These are phyloP conservation scores for Fusarium sp. DNA, from an alignment of 2,329 filamentous ascomycete genomes.

Conservation along the genomic window DNA sequence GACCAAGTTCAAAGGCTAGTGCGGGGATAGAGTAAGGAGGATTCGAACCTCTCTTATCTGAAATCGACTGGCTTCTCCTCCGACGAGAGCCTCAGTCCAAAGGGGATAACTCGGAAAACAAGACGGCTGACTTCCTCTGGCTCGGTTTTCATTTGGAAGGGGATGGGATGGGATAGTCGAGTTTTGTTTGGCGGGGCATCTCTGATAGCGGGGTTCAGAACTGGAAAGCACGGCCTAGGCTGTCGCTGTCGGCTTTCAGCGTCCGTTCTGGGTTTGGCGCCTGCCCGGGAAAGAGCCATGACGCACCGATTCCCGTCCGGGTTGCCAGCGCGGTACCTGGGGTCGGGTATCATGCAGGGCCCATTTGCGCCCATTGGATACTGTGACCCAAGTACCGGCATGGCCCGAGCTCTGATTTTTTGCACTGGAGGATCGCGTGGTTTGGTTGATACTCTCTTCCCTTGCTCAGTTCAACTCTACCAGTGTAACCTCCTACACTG, in stretches of 20 bases:
- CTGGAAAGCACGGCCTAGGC: not conserved
- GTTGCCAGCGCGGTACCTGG: slow-evolving; percentile 31
- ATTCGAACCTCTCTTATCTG: slow-evolving; percentile 16
- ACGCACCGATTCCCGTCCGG: slow-evolving; percentile 24
- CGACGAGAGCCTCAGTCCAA: slow-evolving; percentile 8
- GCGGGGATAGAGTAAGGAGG: slow-evolving; percentile 7
- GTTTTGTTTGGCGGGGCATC: slow-evolving; percentile 47
- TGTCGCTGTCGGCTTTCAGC: slow-evolving; percentile 3
- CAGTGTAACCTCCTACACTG: slow-evolving; percentile 1
- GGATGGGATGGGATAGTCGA: slow-evolving; percentile 32
- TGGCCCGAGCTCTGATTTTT: slow-evolving; percentile 42
- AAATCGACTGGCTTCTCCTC: slow-evolving; percentile 4
- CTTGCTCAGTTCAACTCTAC: not conserved
- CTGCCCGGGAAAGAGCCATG: slow-evolving; percentile 29
- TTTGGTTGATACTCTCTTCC: not conserved
- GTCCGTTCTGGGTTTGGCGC: slow-evolving; percentile 36
- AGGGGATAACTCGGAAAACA: slow-evolving; percentile 37
- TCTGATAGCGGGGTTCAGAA: slow-evolving; percentile 41
- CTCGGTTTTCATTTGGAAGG: slow-evolving; percentile 20
- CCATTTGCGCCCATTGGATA: slow-evolving; percentile 18
- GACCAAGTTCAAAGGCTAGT: not conserved
- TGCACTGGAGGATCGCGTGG: slow-evolving; percentile 4
- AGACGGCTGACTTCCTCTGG: slow-evolving; percentile 11
- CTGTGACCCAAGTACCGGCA: slow-evolving; percentile 35
- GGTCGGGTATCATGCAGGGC: slow-evolving; percentile 32